phyloP scores from a whole-genome alignment of 192 early-diverging fungal genomes.

The Diversispora eburnea region DNA sequence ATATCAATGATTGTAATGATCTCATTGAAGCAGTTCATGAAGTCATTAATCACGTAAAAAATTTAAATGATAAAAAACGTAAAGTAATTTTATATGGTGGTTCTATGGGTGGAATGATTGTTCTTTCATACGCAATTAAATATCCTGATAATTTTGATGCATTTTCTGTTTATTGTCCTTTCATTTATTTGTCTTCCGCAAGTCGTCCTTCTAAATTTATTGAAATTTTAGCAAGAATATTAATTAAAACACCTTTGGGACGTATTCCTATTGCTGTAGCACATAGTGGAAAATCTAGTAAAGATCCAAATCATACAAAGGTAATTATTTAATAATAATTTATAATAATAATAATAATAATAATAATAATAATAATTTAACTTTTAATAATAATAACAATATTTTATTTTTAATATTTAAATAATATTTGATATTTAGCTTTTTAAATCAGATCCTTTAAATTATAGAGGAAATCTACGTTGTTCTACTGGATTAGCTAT shows the following conservation, averaged over 20 bases:
- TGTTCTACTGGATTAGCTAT: slow-evolving; percentile 11
- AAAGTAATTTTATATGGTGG: slow-evolving; percentile 17
- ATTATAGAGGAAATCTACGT: slow-evolving; percentile 24
- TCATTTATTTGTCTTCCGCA: slow-evolving; percentile 10
- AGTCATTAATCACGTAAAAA: slow-evolving; percentile 19
- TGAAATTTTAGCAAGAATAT: slow-evolving; percentile 1
- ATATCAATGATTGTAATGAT: slow-evolving; percentile 4
- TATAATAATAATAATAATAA: not conserved
- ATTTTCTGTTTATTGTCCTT: not conserved
- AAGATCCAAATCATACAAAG: slow-evolving; percentile 2
- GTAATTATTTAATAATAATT: not conserved
- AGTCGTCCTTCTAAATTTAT: slow-evolving; percentile 13
- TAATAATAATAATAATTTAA: not conserved
- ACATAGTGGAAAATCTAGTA: slow-evolving; percentile 6
- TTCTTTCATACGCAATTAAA: slow-evolving; percentile 15
- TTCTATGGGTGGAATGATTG: slow-evolving; percentile 23
- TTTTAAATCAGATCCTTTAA: slow-evolving; percentile 9
- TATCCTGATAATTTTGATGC: slow-evolving; percentile 16
- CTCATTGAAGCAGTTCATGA: slow-evolving; percentile 6
- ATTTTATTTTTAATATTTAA: not conserved
- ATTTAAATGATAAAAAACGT: not conserved
- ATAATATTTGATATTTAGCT: not conserved
- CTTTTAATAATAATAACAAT: not conserved
- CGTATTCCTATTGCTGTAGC: slow-evolving; percentile 7
- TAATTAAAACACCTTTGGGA: slow-evolving; percentile 18